Base-by-base conservation (phyloP, 129 eudicot species). In the Arctium lappa region DNA sequence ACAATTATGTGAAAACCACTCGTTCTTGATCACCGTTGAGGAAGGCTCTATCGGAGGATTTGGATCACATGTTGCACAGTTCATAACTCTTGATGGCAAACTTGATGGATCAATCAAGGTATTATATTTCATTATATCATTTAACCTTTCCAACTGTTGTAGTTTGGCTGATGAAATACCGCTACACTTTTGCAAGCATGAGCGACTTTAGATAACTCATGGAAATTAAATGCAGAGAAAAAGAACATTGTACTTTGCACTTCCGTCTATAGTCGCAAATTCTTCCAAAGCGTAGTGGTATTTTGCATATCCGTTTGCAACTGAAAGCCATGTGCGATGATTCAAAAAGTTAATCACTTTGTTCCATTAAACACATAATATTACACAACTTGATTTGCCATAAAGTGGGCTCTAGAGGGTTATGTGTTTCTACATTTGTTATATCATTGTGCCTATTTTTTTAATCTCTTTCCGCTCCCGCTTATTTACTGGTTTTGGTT, bases 31-130 rank as follows among this genome's bases (percentile, higher is more conserved):
- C 42, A 94, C 98, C 0, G 98, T 94, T 46, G 98, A 94, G 89
- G 98, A 94, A 84, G 98, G 98, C 31, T 88, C 96, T 0, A 80
- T 94, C 33, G 98, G 98, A 73, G 98, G 98, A 46, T 94, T 94
- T 86, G 98, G 96, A 81, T 91, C 98, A 63, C 98, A 92, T 83
- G 97, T 94, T 78, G 95, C 98, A 33, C 97, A 94, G 69, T 94
- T 94, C 80, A 74, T 94, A 37, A 81, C 97, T 37, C 97, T 94
- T 56, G 98, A 94, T 76, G 98, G 98, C 48, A 88, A 88, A 85
- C 98, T 94, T 6, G 98, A 94, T 89, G 94, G 95, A 74, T 88
- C 90, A 80, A 77, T 94, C 39, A 94, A 94, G 97, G 97, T 88
- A 85, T 7, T 70, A 38, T 71, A 31, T 85, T 76, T 18, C 50